Conservation (phyloP, 331 rosid species). For the Telfairia occidentalis region DNA sequence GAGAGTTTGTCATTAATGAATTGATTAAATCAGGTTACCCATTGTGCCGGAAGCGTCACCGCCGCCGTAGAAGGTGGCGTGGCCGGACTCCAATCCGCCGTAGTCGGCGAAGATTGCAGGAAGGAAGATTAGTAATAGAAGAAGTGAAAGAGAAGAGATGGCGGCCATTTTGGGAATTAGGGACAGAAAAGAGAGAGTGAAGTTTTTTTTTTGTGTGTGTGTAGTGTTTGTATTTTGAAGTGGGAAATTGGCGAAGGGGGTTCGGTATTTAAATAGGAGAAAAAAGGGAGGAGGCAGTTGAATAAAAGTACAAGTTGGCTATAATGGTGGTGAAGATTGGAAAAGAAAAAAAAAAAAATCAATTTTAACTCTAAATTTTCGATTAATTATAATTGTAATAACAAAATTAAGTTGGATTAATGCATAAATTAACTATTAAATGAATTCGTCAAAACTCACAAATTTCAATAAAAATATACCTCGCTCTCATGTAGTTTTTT, state of each 20-base stretch:
- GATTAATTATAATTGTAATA: too few species aligned
- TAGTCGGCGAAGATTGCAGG: neutral
- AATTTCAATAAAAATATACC: too few species aligned
- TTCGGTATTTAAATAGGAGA: neutral
- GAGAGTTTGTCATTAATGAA: neutral
- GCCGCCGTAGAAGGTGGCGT: constrained; percentile 18
- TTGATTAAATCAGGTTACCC: constrained; percentile 11
- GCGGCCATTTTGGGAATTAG: too few species aligned
- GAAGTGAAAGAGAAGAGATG: neutral
- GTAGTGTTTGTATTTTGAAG: too few species aligned
- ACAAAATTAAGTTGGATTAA: too few species aligned
- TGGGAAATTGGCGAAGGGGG: neutral
- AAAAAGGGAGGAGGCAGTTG: neutral
- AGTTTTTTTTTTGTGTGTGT: too few species aligned
- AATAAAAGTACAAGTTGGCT: neutral
- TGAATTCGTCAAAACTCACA: too few species aligned
- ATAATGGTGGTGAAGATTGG: neutral
- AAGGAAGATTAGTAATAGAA: neutral
- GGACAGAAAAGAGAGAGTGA: too few species aligned
- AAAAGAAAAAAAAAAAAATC: neutral
- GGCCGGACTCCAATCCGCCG: constrained; percentile 6
- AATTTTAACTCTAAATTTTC: too few species aligned
- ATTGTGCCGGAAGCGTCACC: constrained; percentile 18
- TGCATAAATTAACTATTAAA: too few species aligned
- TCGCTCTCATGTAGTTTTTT: too few species aligned